Conservation (phyloP, 371 early-diverging fungal genomes). For the Amoeboradix gromovi region DNA sequence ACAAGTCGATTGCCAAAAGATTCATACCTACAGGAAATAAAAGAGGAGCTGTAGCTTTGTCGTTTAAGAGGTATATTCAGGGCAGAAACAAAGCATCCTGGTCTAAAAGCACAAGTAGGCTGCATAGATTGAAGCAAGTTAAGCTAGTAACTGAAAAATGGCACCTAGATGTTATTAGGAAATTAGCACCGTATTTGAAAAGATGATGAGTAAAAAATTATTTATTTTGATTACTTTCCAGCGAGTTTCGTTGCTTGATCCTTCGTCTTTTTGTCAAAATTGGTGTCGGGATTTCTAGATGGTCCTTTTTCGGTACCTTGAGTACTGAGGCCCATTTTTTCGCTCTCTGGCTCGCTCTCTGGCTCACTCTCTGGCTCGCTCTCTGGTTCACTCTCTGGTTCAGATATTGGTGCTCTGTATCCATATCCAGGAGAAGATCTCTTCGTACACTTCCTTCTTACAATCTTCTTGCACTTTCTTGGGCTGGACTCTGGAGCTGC, state of each 20-base stretch:
- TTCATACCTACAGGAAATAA: not conserved
- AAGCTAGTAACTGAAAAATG: not conserved
- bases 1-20: not conserved
- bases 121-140: not conserved
- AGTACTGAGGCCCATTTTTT: too few relatives aligned
- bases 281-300: too few relatives aligned
- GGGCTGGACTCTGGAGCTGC: not conserved
- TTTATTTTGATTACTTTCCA: too few relatives aligned
- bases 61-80: not conserved
- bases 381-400: not conserved
- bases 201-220: not conserved
- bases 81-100: not conserved
- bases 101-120: not conserved
- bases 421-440: not conserved
- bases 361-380: not conserved
- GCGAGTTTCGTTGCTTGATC: too few relatives aligned
- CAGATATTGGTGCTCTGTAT: not conserved
- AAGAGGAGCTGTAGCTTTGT: not conserved
- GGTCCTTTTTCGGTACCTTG: too few relatives aligned
- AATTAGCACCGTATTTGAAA: not conserved
- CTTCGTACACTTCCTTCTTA: not conserved
- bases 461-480: not conserved
- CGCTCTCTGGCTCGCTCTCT: not conserved
- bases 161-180: not conserved
- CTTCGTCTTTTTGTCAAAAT: too few relatives aligned